Base-by-base conservation (phyloP, 2,329 filamentous ascomycete genomes). In the Beauveria scarabaeidicola region DNA sequence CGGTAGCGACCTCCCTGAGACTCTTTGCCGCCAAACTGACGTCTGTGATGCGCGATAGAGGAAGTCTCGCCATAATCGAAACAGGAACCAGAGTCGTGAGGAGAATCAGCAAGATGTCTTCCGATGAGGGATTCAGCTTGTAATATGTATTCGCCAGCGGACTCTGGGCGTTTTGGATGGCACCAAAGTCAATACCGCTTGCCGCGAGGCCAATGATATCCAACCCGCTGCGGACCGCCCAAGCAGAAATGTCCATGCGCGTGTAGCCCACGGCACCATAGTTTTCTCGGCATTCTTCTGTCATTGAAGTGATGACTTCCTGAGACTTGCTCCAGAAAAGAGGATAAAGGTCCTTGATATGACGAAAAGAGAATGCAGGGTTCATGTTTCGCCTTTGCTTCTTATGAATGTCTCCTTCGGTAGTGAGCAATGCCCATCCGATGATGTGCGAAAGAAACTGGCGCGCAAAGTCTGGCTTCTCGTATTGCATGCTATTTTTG, bases 401-500 rank as follows among this genome's bases (percentile, higher is more conserved):
- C 58, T 66, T 69, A 58, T 74, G 71, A 55, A 68, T 66, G 5
- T 72, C 67, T 15, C 67, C 69, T 52, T 72, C 68, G 29, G 68
- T 64, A 29, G 68, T 66, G 15, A 70, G 61, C 8, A 74, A 55
- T 0, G 69, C 71, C 3, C 85, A 88, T 67, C 92, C 91, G 58
- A 96, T 84, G 66, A 89, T 88, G 75, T 85, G 88, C 63, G 96
- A 85, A 7, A 96, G 84, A 76, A 89, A 93, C 61, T 89, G 86
- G 73, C 90, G 52, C 1, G 60, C 41, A 36, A 60, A 58, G 1
- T 52, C 48, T 0, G 86, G 85, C 69, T 89, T 89, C 41, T 77
- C 67, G 63, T 87, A 90, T 52, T 86, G 82, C 68, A 90, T 89
- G 63, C 77, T 83, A 61, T 81, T 84, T 7, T 79, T 81, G 8